phyloP scores from a whole-genome alignment of 768 basidiomycete species.

The Rhizopogon salebrosus region DNA sequence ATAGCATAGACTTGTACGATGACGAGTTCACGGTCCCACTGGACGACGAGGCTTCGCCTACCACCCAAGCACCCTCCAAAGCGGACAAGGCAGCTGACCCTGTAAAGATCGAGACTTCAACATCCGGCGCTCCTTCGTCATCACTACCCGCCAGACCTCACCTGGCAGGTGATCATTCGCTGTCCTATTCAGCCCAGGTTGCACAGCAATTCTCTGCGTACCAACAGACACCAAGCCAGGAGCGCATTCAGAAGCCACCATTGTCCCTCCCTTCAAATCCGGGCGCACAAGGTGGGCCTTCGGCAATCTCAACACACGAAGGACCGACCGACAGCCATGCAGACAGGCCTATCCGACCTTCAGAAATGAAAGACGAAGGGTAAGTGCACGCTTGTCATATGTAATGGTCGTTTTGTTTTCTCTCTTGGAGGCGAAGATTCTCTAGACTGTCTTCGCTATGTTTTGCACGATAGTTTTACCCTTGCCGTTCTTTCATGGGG shows the following conservation, averaged over 20 bases:
- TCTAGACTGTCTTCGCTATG: slow-evolving; percentile 10
- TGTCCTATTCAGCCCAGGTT: slow-evolving; percentile 61
- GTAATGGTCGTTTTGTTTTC: slow-evolving; percentile 9
- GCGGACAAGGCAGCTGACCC: slow-evolving; percentile 13
- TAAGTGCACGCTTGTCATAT: slow-evolving; percentile 39
- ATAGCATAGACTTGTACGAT: slow-evolving; percentile 47
- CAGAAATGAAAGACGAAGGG: slow-evolving; percentile 82
- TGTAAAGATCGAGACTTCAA: slow-evolving; percentile 19
- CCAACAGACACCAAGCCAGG: slow-evolving; percentile 62
- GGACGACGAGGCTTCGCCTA: slow-evolving; percentile 26
- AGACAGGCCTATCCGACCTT: slow-evolving; percentile 55
- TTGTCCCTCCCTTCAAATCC: slow-evolving; percentile 20
- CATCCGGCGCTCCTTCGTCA: slow-evolving; percentile 4
- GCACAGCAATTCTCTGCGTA: slow-evolving; percentile 62
- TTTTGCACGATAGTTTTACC: slow-evolving; percentile 7
- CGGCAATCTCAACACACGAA: slow-evolving; percentile 32
- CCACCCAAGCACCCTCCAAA: slow-evolving; percentile 20
- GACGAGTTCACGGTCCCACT: slow-evolving; percentile 32
- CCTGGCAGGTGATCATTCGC: slow-evolving; percentile 15
- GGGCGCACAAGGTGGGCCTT: slow-evolving; percentile 15
- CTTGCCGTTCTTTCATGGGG: slow-evolving; percentile 12
- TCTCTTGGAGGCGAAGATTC: slow-evolving; percentile 6
- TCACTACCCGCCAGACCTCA: slow-evolving; percentile 25
- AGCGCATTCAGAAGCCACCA: slow-evolving; percentile 43
- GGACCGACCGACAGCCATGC: slow-evolving; percentile 30